A percentile compares a stretch with the other conserved stretches of the same genome.
These are phyloP conservation scores for Plasmodium malariae DNA, from an alignment of 169 alveolate species.

Conservation along the genomic window DNA sequence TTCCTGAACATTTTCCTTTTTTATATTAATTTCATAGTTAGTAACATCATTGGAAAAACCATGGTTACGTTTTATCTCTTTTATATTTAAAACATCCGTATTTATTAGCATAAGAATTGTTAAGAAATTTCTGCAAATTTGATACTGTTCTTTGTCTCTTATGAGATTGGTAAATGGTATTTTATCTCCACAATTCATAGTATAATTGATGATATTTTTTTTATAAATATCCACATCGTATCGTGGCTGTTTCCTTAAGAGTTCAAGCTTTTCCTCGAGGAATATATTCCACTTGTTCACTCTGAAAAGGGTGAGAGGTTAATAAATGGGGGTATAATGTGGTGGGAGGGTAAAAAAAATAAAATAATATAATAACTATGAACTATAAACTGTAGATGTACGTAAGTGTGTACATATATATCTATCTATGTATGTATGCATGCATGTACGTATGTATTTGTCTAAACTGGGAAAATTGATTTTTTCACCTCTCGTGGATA, in stretches of 20 bases:
- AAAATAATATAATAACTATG: neutral
- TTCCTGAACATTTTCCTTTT: slow-evolving; percentile 33
- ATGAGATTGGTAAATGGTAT: slow-evolving; percentile 21
- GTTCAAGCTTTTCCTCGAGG: slow-evolving; percentile 29
- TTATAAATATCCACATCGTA: slow-evolving; percentile 58
- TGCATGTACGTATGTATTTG: neutral
- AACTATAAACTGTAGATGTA: neutral
- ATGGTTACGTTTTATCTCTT: neutral
- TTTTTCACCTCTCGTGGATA: slow-evolving; percentile 36
- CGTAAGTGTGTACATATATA: neutral
- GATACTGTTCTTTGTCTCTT: slow-evolving; percentile 23
- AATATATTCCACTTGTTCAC: slow-evolving; percentile 49
- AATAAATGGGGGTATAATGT: neutral
- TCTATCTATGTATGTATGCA: neutral
- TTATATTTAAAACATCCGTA: slow-evolving; percentile 26
- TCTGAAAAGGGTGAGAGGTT: neutral
- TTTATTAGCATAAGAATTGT: slow-evolving; percentile 61
- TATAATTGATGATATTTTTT: slow-evolving; percentile 34
- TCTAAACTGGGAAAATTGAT: no score
- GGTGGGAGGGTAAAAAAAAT: neutral
- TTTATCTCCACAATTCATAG: slow-evolving; percentile 23
- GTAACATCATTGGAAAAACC: slow-evolving; percentile 34
- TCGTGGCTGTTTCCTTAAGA: slow-evolving; percentile 38
- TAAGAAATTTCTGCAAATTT: slow-evolving; percentile 53
- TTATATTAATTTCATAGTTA: slow-evolving; percentile 41